A percentile compares a stretch with the other conserved stretches of the same genome.
Evolutionary conservation across 2,329 filamentous ascomycete genomes (phyloP).

Genomic region (Zymoseptoria brevis): DNA sequence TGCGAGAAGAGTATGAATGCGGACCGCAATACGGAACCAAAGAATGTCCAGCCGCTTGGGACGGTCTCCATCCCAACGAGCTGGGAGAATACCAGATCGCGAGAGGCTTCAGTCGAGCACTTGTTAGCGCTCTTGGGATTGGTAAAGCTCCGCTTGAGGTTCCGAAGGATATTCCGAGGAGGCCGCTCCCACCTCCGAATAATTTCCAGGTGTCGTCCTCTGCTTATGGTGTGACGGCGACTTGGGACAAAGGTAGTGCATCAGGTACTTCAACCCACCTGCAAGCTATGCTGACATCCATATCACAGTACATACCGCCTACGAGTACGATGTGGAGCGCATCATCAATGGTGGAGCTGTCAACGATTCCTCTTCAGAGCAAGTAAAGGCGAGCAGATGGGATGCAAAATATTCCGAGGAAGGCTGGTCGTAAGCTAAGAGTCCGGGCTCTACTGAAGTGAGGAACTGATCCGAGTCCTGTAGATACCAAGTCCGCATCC

Average conservation of each 20-base stretch:
- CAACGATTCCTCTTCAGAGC: background rate
- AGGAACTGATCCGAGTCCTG: background rate
- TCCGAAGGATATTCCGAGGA: slow-evolving; percentile 1
- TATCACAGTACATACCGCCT: slow-evolving; percentile 5
- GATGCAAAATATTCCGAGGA: background rate
- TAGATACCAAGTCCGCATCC: slow-evolving; percentile 1
- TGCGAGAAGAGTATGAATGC: slow-evolving; percentile 1
- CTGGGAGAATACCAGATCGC: slow-evolving; percentile 38
- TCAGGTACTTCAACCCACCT: background rate
- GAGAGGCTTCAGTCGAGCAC: slow-evolving; percentile 30
- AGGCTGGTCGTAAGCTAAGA: background rate
- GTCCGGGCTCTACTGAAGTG: background rate
- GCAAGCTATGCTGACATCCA: background rate
- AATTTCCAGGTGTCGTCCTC: background rate
- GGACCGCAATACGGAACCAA: background rate
- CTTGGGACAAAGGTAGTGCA: slow-evolving; percentile 5
- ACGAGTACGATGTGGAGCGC: slow-evolving; percentile 7
- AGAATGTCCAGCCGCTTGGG: slow-evolving; percentile 23
- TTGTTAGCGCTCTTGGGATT: slow-evolving; percentile 14
- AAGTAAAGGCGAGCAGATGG: slow-evolving; percentile 2
- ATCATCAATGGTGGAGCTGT: background rate
- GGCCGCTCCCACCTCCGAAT: slow-evolving; percentile 3
- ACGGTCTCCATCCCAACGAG: slow-evolving; percentile 36
- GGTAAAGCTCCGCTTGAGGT: slow-evolving; percentile 6
- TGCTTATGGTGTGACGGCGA: slow-evolving; percentile 6